A percentile compares a stretch with the other conserved stretches of the same genome.
These are phyloP conservation scores for Sugiyamaella smithiae DNA, from an alignment of 805 yeast species.

Conservation along the genomic window DNA sequence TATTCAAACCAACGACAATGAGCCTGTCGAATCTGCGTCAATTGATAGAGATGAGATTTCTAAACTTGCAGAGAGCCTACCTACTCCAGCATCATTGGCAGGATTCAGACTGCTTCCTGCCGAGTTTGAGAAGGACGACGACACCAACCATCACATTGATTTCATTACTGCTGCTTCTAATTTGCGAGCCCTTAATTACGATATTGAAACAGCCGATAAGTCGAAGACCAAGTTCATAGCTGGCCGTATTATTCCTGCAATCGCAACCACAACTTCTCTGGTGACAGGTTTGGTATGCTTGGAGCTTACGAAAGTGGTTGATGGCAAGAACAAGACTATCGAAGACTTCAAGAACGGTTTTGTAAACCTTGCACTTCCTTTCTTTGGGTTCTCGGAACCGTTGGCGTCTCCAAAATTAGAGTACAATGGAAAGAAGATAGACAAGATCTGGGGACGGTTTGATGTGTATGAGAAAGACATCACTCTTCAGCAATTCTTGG, in stretches of 20 bases:
- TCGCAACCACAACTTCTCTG: conserved; percentile 97
- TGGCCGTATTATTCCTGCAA: conserved; percentile 97
- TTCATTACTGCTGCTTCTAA: conserved; percentile 95
- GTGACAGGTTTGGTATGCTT: conserved; percentile 93
- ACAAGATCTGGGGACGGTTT: conserved; percentile 94
- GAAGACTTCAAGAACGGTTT: conserved; percentile 93
- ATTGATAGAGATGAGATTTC: conserved; percentile 64
- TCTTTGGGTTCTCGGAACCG: conserved; percentile 96
- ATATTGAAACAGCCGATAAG: conserved; percentile 83
- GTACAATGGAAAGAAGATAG: conserved; percentile 76
- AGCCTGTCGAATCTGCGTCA: conserved; percentile 40
- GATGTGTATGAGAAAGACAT: conserved; percentile 56
- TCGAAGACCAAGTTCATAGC: conserved; percentile 95
- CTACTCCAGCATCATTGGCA: conserved; percentile 83
- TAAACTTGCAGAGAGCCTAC: conserved; percentile 70
- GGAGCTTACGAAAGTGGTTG: conserved; percentile 88
- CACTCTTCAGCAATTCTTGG: conserved; percentile 69
- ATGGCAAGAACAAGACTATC: conserved; percentile 59
- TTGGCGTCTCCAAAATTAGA: conserved; percentile 78
- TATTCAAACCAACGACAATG: conserved; percentile 83
- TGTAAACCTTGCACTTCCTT: conserved; percentile 87
- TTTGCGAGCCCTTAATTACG: conserved; percentile 89
- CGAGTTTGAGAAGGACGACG: conserved; percentile 98
- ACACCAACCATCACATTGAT: conserved; percentile 92
- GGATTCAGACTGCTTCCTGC: conserved; percentile 86